Base-by-base conservation (phyloP, 768 basidiomycete genomes). In the Auriscalpium orientale region DNA sequence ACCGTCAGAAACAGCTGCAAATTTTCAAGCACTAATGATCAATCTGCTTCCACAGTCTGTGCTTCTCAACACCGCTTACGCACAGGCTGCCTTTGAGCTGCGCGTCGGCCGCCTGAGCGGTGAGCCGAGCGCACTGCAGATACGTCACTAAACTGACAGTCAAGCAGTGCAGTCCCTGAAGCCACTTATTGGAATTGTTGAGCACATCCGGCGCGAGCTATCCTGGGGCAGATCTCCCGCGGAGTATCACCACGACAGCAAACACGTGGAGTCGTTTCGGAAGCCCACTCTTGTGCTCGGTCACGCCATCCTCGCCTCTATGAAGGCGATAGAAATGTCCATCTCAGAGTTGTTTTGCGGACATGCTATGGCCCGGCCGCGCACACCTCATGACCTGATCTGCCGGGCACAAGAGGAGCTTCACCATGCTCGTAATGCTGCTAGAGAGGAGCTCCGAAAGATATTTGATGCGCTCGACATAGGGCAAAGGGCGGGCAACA, bases 31-130 rank as follows among this genome's bases (percentile, higher is more conserved):
- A 2, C 37, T 60, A 40, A 38, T 59, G 4, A 51, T 53, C 12
- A 60, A 71, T 7, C 62, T 78, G 5, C 59, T 77, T 13, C 61
- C 63, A 35, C 67, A 65, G 21, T 74, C 75, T 15, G 65, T 75
- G 36, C 67, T 67, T 28, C 64, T 79, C 38, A 74, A 77, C 55
- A 61, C 70, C 43, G 65, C 68, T 20, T 78, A 78, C 58, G 72
- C 72, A 3, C 75, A 75, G 56, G 76, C 78, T 11, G 68, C 71
- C 3, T 77, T 79, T 50, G 78, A 79, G 51, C 64, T 77, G 34
- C 71, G 76, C 7, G 57, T 78, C 8, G 76, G 77, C 21, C 71
- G 76, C 20, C 62, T 79, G 36, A 70, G 71, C 48, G 70, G 78
- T 79, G 58, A 57, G 70, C 52, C 18, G 37, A 15, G 53, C 13